These are phyloP conservation scores for Hemisphaericaspora xylofermentans DNA, from an alignment of 1,139 yeast species.

Conservation along the genomic window DNA sequence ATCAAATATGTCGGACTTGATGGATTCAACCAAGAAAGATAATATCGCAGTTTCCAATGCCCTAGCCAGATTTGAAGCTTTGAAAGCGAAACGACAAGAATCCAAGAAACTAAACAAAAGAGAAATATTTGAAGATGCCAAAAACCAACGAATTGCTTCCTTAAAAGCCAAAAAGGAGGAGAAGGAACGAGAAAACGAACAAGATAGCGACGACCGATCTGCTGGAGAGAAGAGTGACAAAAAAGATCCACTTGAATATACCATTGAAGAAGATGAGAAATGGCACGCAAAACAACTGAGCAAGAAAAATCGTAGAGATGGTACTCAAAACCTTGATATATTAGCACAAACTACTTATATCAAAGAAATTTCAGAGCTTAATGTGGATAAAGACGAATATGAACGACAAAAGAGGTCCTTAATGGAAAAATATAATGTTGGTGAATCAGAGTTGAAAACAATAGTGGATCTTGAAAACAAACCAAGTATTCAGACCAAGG, in stretches of 20 bases:
- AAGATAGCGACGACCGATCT: slow-evolving; percentile 3
- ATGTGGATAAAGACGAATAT: slow-evolving; percentile 46
- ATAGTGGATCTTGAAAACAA: slow-evolving; percentile 12
- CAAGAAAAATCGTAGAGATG: slow-evolving; percentile 18
- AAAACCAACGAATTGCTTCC: slow-evolving; percentile 8
- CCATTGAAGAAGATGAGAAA: slow-evolving; percentile 64
- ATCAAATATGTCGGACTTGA: neutral
- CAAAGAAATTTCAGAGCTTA: slow-evolving; percentile 41
- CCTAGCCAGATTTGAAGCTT: slow-evolving; percentile 7
- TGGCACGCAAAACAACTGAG: slow-evolving; percentile 53
- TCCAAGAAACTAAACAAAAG: slow-evolving; percentile 21
- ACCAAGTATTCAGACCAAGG: slow-evolving; percentile 19
- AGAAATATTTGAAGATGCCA: slow-evolving; percentile 16
- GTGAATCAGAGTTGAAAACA: slow-evolving; percentile 1
- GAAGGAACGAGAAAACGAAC: slow-evolving; percentile 1
- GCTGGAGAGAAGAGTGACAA: neutral
- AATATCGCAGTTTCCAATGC: neutral
- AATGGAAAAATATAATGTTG: slow-evolving; percentile 6
- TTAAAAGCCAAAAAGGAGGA: slow-evolving; percentile 5
- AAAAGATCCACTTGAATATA: slow-evolving; percentile 32
- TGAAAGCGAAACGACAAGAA: slow-evolving; percentile 15
- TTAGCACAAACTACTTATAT: slow-evolving; percentile 57
- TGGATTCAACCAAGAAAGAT: neutral
- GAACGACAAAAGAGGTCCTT: slow-evolving; percentile 15
- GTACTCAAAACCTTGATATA: slow-evolving; percentile 43